These are phyloP conservation scores for Perkinsus olseni DNA, from an alignment of 169 alveolate species.

Conservation along the genomic window DNA sequence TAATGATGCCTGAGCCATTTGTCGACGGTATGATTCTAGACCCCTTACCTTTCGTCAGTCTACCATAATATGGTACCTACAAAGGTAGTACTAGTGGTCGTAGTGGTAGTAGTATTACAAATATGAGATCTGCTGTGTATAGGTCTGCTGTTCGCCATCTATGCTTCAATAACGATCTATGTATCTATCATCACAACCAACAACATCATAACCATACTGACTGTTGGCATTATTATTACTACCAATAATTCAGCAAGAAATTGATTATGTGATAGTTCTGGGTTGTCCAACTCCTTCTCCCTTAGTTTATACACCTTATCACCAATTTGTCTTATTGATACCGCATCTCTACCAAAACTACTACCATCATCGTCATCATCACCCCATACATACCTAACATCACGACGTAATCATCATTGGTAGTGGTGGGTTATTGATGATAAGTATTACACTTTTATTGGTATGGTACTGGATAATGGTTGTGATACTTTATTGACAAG, in stretches of 20 bases:
- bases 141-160: neutral
- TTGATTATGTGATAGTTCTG: neutral
- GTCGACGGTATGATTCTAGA: neutral
- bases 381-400: neutral
- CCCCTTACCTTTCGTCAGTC: neutral
- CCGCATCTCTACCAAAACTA: no score
- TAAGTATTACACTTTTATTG: neutral
- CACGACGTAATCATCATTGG: no score
- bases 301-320: neutral
- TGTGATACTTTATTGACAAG: no score
- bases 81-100: no score
- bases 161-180: neutral
- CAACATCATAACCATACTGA: neutral
- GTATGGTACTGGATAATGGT: neutral
- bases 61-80: neutral
- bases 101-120: no score
- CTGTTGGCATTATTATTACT: no score
- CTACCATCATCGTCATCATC: neutral
- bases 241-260: neutral
- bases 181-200: no score
- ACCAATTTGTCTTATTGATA: neutral
- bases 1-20: neutral
- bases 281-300: neutral
- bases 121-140: neutral
- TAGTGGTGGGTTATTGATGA: no score